These are phyloP conservation scores for Macrotyloma uniflorum DNA, from an alignment of 306 rosid genomes.

Conservation along the genomic window DNA sequence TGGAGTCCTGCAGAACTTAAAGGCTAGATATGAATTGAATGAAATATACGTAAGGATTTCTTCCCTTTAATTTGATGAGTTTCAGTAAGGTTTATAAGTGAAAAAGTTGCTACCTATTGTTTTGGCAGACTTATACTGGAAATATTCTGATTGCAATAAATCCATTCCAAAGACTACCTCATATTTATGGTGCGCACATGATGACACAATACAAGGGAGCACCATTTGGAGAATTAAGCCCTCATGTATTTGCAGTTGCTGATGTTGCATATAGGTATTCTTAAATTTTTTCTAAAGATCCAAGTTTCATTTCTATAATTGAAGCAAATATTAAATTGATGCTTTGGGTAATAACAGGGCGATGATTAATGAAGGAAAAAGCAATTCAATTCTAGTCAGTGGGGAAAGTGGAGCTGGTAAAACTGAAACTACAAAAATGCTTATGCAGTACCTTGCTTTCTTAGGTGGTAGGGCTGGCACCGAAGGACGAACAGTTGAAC, in stretches of 20 bases:
- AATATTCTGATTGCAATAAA: constrained; percentile 97
- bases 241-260: constrained; percentile 99
- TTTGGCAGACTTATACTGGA: constrained; percentile 92
- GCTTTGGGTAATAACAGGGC: constrained; percentile 63
- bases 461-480: constrained; percentile 93
- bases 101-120: constrained; percentile 27
- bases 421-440: constrained; percentile 99
- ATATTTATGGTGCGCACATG: constrained; percentile 90
- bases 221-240: constrained; percentile 94
- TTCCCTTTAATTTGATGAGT: constrained; percentile 34
- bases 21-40: constrained; percentile 88
- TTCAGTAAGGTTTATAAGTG: constrained; percentile 15
- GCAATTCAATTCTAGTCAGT: constrained; percentile 96
- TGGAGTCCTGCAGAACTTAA: constrained; percentile 91
- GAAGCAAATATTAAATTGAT: constrained; percentile 37
- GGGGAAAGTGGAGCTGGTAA: constrained; percentile 99
- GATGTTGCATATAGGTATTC: constrained; percentile 93
- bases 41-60: constrained; percentile 79
- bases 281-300: constrained; percentile 25
- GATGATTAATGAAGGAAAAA: constrained; percentile 86
- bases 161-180: constrained; percentile 97
- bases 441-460: constrained; percentile 94
- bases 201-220: constrained; percentile 99
- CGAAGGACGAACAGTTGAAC: constrained; percentile 97
- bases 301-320: constrained; percentile 28